These are phyloP conservation scores for Taphrina pruni DNA, from an alignment of 1,139 yeast genomes.

Conservation along the genomic window DNA sequence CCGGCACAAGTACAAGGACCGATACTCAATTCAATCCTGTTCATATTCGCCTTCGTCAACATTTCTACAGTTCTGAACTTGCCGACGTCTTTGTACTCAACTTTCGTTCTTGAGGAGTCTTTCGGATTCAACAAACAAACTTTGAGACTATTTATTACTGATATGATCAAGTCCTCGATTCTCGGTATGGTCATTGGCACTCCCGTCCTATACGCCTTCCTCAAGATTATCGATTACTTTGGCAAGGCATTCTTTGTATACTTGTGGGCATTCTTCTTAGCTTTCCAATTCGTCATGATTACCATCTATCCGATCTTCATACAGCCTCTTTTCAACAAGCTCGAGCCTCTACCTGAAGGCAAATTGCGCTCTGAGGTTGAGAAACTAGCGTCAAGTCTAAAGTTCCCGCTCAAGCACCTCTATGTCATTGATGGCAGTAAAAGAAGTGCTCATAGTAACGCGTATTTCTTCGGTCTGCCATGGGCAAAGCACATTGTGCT, in stretches of 20 bases:
- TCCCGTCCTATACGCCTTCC: constrained; percentile 74
- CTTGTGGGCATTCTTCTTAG: constrained; percentile 72
- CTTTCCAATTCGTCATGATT: constrained; percentile 73
- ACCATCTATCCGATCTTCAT: constrained; percentile 79
- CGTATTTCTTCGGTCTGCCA: constrained; percentile 93
- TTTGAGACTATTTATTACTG: constrained; percentile 69
- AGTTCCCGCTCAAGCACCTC: constrained; percentile 83
- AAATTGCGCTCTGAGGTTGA: constrained; percentile 83
- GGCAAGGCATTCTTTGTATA: constrained; percentile 83
- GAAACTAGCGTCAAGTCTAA: constrained; percentile 70
- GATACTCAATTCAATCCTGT: constrained; percentile 71
- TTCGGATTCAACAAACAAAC: constrained; percentile 93
- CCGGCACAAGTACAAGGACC: constrained; percentile 51
- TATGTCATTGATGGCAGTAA: constrained; percentile 93
- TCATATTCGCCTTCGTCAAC: constrained; percentile 60
- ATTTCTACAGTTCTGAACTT: constrained; percentile 61
- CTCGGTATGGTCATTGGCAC: constrained; percentile 67
- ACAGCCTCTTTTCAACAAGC: constrained; percentile 89
- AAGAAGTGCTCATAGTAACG: constrained; percentile 94
- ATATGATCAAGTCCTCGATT: constrained; percentile 65
- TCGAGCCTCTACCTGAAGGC: constrained; percentile 88
- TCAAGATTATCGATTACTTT: constrained; percentile 78
- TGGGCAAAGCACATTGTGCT: constrained; percentile 95
- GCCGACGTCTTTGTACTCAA: constrained; percentile 75
- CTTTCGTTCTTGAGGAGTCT: constrained; percentile 88